Evolutionary conservation across 2,329 filamentous ascomycete species (phyloP).

Genomic region (Chaetomiaceae sp.): DNA sequence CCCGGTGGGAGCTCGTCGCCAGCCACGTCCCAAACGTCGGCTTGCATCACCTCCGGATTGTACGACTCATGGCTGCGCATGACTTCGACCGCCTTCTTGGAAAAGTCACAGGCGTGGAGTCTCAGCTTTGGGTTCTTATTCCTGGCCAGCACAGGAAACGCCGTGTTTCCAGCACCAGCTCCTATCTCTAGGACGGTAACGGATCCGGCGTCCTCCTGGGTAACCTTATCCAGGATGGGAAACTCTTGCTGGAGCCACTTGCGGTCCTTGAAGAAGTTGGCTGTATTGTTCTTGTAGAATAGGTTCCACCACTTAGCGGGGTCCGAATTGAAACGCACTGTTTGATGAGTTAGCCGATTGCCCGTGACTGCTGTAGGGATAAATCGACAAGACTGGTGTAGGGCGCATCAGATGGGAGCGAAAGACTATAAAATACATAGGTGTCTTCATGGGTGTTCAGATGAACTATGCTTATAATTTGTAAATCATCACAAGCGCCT

Average conservation of each 20-base stretch:
- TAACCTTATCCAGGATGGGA: slow-evolving; percentile 75
- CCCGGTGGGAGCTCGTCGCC: slow-evolving; percentile 69
- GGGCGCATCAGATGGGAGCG: slow-evolving; percentile 64
- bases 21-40: slow-evolving; percentile 92
- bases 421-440: slow-evolving; percentile 58
- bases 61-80: slow-evolving; percentile 80
- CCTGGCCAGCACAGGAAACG: slow-evolving; percentile 80
- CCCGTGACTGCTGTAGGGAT: slow-evolving; percentile 1
- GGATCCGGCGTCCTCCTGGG: slow-evolving; percentile 62
- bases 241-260: slow-evolving; percentile 98
- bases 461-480: slow-evolving; percentile 69
- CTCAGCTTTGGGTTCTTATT: slow-evolving; percentile 79
- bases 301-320: slow-evolving; percentile 97
- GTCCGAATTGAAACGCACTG: slow-evolving; percentile 78
- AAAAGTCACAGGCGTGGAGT: slow-evolving; percentile 94
- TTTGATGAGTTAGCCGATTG: slow-evolving; percentile 38
- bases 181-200: slow-evolving; percentile 82
- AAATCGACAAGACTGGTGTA: slow-evolving; percentile 10
- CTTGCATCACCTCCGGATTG: slow-evolving; percentile 66
- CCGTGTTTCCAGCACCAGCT: slow-evolving; percentile 92
- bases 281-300: slow-evolving; percentile 96
- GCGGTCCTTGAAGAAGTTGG: slow-evolving; percentile 97
- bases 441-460: slow-evolving; percentile 62
- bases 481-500: slow-evolving; percentile 41
- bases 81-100: slow-evolving; percentile 88